Evolutionary conservation across 129 eudicot genomes (phyloP).

Genomic region (Calendula officinalis): DNA sequence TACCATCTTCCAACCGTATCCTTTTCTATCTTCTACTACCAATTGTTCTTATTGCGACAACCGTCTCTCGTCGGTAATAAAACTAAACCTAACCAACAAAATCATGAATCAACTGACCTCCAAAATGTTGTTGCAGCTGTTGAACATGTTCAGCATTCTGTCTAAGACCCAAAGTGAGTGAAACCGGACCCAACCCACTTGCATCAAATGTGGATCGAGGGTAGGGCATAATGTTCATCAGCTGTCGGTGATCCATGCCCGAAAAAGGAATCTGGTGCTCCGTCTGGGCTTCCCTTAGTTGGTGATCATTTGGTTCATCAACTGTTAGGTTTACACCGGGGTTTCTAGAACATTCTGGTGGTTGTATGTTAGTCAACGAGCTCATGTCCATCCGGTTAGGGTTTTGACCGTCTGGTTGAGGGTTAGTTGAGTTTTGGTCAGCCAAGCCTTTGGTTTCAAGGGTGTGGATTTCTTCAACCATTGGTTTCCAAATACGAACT

Average conservation of each 20-base stretch:
- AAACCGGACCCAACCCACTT: constrained; percentile 67
- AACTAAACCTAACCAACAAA: constrained; percentile 59
- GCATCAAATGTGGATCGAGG: constrained; percentile 54
- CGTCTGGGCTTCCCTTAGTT: too few relatives aligned
- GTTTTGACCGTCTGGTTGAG: constrained; percentile 31
- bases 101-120: constrained; percentile 75
- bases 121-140: constrained; percentile 58
- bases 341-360: constrained; percentile 33
- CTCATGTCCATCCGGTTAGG: constrained; percentile 26
- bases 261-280: constrained; percentile 40
- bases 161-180: constrained; percentile 82
- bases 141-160: constrained; percentile 64
- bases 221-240: constrained; percentile 55
- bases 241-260: constrained; percentile 47
- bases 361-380: constrained; percentile 29
- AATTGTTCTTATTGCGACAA: constrained; percentile 18
- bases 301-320: constrained; percentile 22
- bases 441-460: constrained; percentile 66
- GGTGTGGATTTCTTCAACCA: constrained; percentile 88
- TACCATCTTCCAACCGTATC: constrained; percentile 23
- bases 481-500: constrained; percentile 86
- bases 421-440: constrained; percentile 34
- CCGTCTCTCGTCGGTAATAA: background rate
- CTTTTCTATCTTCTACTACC: constrained; percentile 19
- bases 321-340: constrained; percentile 11